These are phyloP conservation scores for Strobilomyces dryophilus DNA, from an alignment of 768 basidiomycete genomes.

Conservation along the genomic window DNA sequence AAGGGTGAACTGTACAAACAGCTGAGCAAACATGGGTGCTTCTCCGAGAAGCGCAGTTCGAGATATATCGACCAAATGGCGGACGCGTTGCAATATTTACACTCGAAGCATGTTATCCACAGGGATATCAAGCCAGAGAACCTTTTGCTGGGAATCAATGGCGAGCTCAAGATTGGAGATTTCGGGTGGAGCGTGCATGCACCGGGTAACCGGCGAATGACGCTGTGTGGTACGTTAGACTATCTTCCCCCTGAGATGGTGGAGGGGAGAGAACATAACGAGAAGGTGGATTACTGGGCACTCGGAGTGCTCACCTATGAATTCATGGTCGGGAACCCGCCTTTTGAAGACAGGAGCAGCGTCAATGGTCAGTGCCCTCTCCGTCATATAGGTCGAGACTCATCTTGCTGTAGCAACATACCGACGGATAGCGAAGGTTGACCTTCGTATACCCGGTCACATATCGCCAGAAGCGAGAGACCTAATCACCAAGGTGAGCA, in stretches of 20 bases:
- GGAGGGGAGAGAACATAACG: slow-evolving; percentile 82
- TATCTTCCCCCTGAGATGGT: slow-evolving; percentile 99
- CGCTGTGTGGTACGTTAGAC: slow-evolving; percentile 93
- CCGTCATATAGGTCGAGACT: slow-evolving; percentile 2
- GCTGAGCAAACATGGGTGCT: slow-evolving; percentile 78
- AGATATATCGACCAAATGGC: slow-evolving; percentile 98
- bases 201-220: slow-evolving; percentile 82
- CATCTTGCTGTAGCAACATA: slow-evolving; percentile 65
- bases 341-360: slow-evolving; percentile 83
- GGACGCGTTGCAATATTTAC: slow-evolving; percentile 88
- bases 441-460: slow-evolving; percentile 50
- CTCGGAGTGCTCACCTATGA: slow-evolving; percentile 96
- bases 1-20: slow-evolving; percentile 98
- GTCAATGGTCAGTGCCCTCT: slow-evolving; percentile 56
- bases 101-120: slow-evolving; percentile 96
- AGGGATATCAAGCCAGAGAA: slow-evolving; percentile 99
- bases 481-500: slow-evolving; percentile 40
- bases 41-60: slow-evolving; percentile 83
- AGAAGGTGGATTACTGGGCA: slow-evolving; percentile 95
- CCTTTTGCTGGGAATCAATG: slow-evolving; percentile 87
- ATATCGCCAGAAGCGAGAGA: slow-evolving; percentile 43
- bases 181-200: slow-evolving; percentile 99
- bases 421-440: slow-evolving; percentile 82
- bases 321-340: slow-evolving; percentile 80
- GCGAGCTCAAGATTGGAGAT: slow-evolving; percentile 96